These are phyloP conservation scores for Xerocomus amazonicus DNA, from an alignment of 1,284 basidiomycete species.

Conservation along the genomic window DNA sequence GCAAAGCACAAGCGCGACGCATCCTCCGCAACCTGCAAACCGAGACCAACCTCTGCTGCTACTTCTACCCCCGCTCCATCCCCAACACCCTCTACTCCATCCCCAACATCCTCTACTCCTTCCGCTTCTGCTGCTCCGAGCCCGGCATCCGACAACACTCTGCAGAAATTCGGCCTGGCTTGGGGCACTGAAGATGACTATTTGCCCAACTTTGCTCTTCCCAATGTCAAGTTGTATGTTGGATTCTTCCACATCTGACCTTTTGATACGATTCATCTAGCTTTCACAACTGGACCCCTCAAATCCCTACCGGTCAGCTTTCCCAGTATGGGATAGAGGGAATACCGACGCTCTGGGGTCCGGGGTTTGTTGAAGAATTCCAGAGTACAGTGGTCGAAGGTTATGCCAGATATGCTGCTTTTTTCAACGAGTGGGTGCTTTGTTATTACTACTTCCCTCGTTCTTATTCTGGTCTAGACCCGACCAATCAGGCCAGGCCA, in stretches of 20 bases:
- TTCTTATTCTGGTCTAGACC: constrained; percentile 39
- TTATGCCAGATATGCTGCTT: constrained; percentile 41
- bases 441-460: background rate
- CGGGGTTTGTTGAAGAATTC: accelerated
- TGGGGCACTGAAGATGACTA: constrained; percentile 37
- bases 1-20: constrained; percentile 49
- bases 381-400: constrained; percentile 28
- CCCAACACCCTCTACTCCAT: constrained; percentile 1
- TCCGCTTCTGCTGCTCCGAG: no score
- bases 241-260: background rate
- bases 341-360: constrained; percentile 56
- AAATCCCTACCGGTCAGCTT: background rate
- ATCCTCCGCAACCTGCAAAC: constrained; percentile 50
- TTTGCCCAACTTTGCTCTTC: constrained; percentile 26
- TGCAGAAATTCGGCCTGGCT: constrained; percentile 38
- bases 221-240: constrained; percentile 32
- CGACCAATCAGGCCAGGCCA: constrained; percentile 52
- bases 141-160: background rate
- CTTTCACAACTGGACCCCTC: constrained; percentile 19
- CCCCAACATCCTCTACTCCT: constrained; percentile 3
- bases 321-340: constrained; percentile 32
- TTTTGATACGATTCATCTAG: constrained; percentile 9
- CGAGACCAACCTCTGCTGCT: constrained; percentile 30
- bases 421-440: constrained; percentile 53
- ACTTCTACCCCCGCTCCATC: constrained; percentile 10